phyloP scores from a whole-genome alignment of 2,329 filamentous ascomycete genomes.

The Delphinella strobiligena region DNA sequence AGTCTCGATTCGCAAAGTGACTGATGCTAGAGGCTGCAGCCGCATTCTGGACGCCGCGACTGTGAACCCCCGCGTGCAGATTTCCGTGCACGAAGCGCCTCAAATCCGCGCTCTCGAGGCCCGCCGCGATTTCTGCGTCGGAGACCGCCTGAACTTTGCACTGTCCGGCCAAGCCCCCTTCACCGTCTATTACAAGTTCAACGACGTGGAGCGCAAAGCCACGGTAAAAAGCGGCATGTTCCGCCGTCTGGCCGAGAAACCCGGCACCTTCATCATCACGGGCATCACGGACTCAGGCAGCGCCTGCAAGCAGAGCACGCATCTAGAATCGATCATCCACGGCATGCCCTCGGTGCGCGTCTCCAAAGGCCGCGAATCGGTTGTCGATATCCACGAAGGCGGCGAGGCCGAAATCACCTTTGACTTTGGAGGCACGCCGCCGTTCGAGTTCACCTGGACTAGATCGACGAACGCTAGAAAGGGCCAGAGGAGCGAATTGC shows the following conservation, averaged over 20 bases:
- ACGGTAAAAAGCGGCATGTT: constrained; percentile 71
- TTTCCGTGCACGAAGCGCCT: constrained; percentile 86
- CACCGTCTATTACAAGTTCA: constrained; percentile 84
- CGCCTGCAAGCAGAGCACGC: constrained; percentile 75
- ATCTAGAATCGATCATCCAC: constrained; percentile 71
- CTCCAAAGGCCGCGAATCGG: constrained; percentile 66
- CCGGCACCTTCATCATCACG: constrained; percentile 79
- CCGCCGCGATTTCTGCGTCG: constrained; percentile 82
- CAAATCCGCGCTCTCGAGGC: constrained; percentile 81
- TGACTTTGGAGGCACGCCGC: constrained; percentile 88
- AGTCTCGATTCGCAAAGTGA: constrained; percentile 78
- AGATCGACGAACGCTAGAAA: constrained; percentile 73
- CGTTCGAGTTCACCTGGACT: constrained; percentile 96
- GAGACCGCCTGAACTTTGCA: constrained; percentile 85
- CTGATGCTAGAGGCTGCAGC: constrained; percentile 77
- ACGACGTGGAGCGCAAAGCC: constrained; percentile 65
- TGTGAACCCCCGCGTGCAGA: constrained; percentile 63
- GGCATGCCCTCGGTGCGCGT: constrained; percentile 85
- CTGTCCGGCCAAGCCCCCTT: constrained; percentile 86
- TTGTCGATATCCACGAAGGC: constrained; percentile 92
- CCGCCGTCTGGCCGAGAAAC: constrained; percentile 82
- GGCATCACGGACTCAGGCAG: constrained; percentile 77
- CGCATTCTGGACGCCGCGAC: constrained; percentile 53
- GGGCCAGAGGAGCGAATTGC: constrained; percentile 63
- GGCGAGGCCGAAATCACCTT: constrained; percentile 88